Percentiles rank a stretch among this genome's conserved stretches.
phyloP scores from a whole-genome alignment of 2,329 filamentous ascomycete genomes.

The Exophiala sp. region DNA sequence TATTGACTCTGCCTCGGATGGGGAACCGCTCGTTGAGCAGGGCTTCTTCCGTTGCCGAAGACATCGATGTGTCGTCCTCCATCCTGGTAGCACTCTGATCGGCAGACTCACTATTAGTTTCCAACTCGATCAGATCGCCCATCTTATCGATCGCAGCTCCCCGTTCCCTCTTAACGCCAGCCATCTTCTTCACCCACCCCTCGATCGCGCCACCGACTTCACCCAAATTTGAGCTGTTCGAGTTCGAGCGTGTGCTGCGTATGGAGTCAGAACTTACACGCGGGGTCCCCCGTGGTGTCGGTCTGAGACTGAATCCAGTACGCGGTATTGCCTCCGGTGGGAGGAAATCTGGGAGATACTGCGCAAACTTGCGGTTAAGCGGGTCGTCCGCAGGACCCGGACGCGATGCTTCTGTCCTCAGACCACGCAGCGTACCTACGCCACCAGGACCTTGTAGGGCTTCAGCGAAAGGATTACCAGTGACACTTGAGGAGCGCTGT shows the following conservation, averaged over 20 bases:
- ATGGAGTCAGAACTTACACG: slow-evolving; percentile 41
- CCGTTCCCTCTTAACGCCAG: slow-evolving; percentile 15
- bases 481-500: slow-evolving; percentile 27
- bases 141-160: slow-evolving; percentile 18
- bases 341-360: slow-evolving; percentile 73
- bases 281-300: slow-evolving; percentile 33
- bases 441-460: slow-evolving; percentile 83
- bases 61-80: background rate
- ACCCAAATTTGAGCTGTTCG: slow-evolving; percentile 57
- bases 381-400: slow-evolving; percentile 77
- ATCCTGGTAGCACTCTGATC: background rate
- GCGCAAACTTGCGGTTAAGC: slow-evolving; percentile 77
- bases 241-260: slow-evolving; percentile 41
- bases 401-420: slow-evolving; percentile 52
- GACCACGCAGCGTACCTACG: slow-evolving; percentile 74
- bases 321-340: slow-evolving; percentile 41
- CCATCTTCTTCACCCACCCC: slow-evolving; percentile 82
- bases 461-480: slow-evolving; percentile 42
- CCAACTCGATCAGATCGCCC: slow-evolving; percentile 45
- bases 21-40: slow-evolving; percentile 31
- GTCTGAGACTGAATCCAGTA: slow-evolving; percentile 18
- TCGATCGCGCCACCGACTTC: slow-evolving; percentile 85
- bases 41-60: slow-evolving; percentile 23
- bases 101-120: slow-evolving; percentile 26
- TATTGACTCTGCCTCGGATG: slow-evolving; percentile 27